Percentiles rank a stretch among this genome's conserved stretches.
phyloP scores from a whole-genome alignment of 192 early-diverging fungal species.

The Obelidium mucronatum region DNA sequence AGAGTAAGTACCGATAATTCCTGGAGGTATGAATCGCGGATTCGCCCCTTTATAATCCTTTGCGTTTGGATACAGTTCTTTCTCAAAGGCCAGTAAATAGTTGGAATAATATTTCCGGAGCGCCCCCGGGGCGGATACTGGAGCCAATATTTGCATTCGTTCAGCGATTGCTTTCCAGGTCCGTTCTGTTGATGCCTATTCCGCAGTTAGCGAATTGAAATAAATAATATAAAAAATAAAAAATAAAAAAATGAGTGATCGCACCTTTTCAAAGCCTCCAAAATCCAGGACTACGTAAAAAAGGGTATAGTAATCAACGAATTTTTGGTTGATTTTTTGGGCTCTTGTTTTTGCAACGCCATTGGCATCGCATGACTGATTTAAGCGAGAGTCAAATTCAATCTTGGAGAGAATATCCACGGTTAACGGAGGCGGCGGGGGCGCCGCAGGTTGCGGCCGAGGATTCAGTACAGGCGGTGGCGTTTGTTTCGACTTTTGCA shows the following conservation, averaged over 20 bases:
- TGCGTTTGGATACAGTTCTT: constrained; percentile 27
- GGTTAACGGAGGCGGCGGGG: not conserved
- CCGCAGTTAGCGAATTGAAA: not conserved
- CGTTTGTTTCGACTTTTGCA: constrained; percentile 11
- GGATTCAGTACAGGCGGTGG: not conserved
- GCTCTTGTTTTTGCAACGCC: not conserved
- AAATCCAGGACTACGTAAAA: constrained; percentile 34
- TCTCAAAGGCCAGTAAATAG: constrained; percentile 4
- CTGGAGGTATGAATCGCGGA: constrained; percentile 30
- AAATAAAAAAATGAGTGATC: not conserved
- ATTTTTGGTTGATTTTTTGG: constrained; percentile 21
- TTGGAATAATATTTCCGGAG: constrained; percentile 17
- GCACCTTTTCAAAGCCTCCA: constrained; percentile 16
- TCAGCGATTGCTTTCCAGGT: constrained; percentile 22
- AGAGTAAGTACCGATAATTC: constrained; percentile 16
- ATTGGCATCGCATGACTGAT: not conserved
- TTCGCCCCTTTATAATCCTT: constrained; percentile 25
- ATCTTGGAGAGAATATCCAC: constrained; percentile 14
- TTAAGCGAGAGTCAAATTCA: constrained; percentile 11
- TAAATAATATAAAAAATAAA: not conserved
- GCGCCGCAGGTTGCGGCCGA: too few relatives aligned
- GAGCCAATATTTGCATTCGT: constrained; percentile 20
- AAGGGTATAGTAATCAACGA: constrained; percentile 23
- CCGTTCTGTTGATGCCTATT: not conserved
- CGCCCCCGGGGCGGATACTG: constrained; percentile 27